Percentiles rank a stretch among this genome's conserved stretches.
These are phyloP conservation scores for Phialophora verrucosa DNA, from an alignment of 2,329 filamentous ascomycete species.

Conservation along the genomic window DNA sequence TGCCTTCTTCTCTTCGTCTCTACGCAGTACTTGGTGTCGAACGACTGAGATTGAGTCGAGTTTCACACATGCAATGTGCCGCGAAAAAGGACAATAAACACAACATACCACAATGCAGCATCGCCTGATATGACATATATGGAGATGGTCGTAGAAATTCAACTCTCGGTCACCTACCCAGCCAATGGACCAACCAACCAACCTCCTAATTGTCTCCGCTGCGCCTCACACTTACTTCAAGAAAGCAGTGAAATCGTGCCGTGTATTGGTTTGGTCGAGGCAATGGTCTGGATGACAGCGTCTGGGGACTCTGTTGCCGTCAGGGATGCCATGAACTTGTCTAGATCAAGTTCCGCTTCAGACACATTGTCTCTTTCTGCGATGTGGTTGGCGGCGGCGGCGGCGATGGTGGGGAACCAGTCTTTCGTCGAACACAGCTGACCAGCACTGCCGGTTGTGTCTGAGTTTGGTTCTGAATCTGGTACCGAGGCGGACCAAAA, in stretches of 20 bases:
- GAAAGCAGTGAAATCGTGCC: background rate
- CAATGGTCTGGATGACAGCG: constrained; percentile 25
- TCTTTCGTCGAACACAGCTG: background rate
- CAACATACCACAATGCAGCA: too few relatives aligned
- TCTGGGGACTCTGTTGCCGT: constrained; percentile 17
- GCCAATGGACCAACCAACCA: background rate
- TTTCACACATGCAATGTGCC: background rate
- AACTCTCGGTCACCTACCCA: background rate
- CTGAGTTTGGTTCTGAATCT: background rate
- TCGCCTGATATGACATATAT: background rate
- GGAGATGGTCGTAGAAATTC: background rate
- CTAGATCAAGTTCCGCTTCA: constrained; percentile 20
- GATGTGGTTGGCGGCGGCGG: background rate
- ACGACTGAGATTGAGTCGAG: background rate
- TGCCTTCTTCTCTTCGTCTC: background rate
- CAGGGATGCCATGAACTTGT: constrained; percentile 26
- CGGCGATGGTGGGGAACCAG: background rate
- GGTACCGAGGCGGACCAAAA: background rate
- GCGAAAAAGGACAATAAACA: too few relatives aligned
- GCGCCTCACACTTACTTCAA: background rate
- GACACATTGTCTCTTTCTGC: background rate
- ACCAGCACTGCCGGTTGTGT: background rate
- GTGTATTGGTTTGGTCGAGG: background rate
- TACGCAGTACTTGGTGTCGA: background rate
- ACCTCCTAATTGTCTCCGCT: background rate